phyloP scores from a whole-genome alignment of 352 stramenopile species.

The Phytophthora aleatoria region DNA sequence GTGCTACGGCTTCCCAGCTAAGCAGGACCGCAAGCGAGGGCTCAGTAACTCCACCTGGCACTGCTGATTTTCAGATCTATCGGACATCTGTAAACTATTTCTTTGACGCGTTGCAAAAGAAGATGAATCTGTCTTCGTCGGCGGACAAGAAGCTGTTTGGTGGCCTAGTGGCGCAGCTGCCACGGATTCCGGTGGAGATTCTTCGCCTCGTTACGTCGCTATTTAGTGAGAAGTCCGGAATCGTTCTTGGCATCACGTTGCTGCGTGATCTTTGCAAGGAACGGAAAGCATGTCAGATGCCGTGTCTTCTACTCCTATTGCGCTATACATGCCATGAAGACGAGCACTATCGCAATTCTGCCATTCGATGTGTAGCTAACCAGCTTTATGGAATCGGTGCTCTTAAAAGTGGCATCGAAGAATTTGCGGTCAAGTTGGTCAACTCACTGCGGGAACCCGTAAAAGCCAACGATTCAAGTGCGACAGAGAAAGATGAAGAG shows the following conservation, averaged over 20 bases:
- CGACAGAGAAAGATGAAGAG: constrained; percentile 30
- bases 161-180: constrained; percentile 54
- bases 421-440: constrained; percentile 63
- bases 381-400: constrained; percentile 67
- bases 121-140: constrained; percentile 61
- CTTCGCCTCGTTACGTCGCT: constrained; percentile 53
- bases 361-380: constrained; percentile 80
- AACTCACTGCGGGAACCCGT: constrained; percentile 46
- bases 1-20: constrained; percentile 41
- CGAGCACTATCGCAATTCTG: constrained; percentile 66
- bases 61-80: constrained; percentile 43
- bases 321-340: constrained; percentile 74
- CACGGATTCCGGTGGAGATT: constrained; percentile 62
- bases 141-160: constrained; percentile 79
- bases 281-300: constrained; percentile 51
- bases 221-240: constrained; percentile 59
- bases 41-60: constrained; percentile 1
- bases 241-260: constrained; percentile 75
- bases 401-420: constrained; percentile 65
- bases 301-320: constrained; percentile 66
- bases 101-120: constrained; percentile 44
- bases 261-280: constrained; percentile 76
- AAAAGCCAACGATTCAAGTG: constrained; percentile 8
- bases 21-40: background rate
- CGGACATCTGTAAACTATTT: constrained; percentile 55